A percentile compares a stretch with the other conserved stretches of the same genome.
phyloP scores from a whole-genome alignment of 208 protist genomes.

The Trichomonas vaginalis region DNA sequence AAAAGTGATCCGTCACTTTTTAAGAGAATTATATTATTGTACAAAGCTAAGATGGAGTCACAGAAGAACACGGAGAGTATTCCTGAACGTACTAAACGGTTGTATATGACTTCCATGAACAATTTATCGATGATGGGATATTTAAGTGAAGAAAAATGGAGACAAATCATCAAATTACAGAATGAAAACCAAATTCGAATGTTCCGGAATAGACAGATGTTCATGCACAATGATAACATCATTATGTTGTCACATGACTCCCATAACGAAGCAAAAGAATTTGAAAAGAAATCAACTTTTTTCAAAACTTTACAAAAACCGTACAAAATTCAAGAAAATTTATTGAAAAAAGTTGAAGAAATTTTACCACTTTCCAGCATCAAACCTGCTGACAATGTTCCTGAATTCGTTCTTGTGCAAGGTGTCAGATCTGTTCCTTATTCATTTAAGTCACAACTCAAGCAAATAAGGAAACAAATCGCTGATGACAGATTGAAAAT shows the following conservation, averaged over 20 bases:
- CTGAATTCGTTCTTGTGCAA: background rate
- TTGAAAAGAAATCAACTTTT: background rate
- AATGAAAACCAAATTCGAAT: background rate
- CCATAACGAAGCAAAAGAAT: background rate
- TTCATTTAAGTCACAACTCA: background rate
- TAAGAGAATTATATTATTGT: background rate
- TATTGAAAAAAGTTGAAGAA: background rate
- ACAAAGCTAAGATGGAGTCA: background rate
- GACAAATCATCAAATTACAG: background rate
- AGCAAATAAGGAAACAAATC: background rate
- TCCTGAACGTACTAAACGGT: background rate
- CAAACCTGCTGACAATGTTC: background rate
- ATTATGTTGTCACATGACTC: background rate
- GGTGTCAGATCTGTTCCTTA: background rate
- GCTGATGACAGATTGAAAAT: background rate
- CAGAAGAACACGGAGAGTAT: background rate
- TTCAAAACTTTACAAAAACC: background rate
- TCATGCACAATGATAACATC: background rate
- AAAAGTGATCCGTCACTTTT: background rate
- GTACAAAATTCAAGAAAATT: background rate
- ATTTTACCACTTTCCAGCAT: background rate
- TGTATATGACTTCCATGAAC: background rate
- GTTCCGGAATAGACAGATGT: background rate
- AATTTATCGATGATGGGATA: background rate
- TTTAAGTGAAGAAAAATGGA: background rate